phyloP scores from a whole-genome alignment of 2,329 filamentous ascomycete species.

The Penicillium sp. region DNA sequence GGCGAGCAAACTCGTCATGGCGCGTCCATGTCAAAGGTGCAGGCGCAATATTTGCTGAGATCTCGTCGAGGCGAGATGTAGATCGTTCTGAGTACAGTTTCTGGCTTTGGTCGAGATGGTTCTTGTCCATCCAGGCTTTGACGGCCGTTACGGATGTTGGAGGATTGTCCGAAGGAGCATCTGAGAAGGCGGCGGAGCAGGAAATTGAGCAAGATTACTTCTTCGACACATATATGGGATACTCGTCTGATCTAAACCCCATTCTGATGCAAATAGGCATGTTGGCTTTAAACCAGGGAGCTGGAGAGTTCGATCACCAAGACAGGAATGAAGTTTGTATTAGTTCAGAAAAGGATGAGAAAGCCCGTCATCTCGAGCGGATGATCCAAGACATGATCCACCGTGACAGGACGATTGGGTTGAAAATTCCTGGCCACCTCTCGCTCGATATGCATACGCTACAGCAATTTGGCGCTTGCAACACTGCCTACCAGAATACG shows the following conservation, averaged over 20 bases:
- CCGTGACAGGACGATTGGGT: slow-evolving; percentile 3
- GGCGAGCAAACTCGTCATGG: slow-evolving; percentile 25
- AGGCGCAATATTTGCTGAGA: slow-evolving; percentile 19
- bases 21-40: slow-evolving; percentile 29
- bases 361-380: neutral
- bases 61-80: slow-evolving; percentile 8
- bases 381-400: slow-evolving; percentile 7
- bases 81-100: slow-evolving; percentile 5
- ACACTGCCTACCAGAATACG: slow-evolving; percentile 8
- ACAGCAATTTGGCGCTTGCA: slow-evolving; percentile 10
- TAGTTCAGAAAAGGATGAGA: neutral
- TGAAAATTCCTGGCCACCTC: slow-evolving; percentile 3
- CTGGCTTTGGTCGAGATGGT: slow-evolving; percentile 23
- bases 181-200: neutral
- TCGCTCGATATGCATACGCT: neutral
- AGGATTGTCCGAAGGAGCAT: neutral
- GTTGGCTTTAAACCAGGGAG: neutral
- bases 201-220: slow-evolving; percentile 1
- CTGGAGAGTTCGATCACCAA: neutral
- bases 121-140: slow-evolving; percentile 27
- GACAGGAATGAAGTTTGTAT: neutral
- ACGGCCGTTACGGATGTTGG: slow-evolving; percentile 21
- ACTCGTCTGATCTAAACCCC: slow-evolving; percentile 12
- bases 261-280: slow-evolving; percentile 9
- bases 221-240: slow-evolving; percentile 13